These are phyloP conservation scores for Ramularia collo-cygni DNA, from an alignment of 2,329 filamentous ascomycete species.

Conservation along the genomic window DNA sequence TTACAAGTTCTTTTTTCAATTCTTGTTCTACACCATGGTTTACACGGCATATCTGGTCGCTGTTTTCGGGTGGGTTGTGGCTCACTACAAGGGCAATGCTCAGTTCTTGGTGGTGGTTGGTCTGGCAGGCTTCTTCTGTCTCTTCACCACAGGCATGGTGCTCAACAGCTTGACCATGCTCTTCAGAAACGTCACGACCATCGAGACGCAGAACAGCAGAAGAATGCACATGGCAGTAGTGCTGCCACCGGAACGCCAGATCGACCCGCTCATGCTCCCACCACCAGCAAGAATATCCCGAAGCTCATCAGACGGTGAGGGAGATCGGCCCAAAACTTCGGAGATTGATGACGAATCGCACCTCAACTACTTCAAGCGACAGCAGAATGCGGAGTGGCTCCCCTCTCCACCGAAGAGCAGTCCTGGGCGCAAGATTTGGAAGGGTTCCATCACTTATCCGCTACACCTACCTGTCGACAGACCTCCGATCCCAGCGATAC, in stretches of 20 bases:
- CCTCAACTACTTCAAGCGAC: slow-evolving; percentile 24
- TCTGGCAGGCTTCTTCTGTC: slow-evolving; percentile 62
- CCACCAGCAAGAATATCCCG: slow-evolving; percentile 13
- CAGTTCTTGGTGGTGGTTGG: slow-evolving; percentile 62
- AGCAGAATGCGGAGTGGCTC: slow-evolving; percentile 8
- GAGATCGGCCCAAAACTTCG: slow-evolving; percentile 25
- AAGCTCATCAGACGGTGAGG: slow-evolving; percentile 11
- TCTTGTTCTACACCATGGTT: slow-evolving; percentile 64
- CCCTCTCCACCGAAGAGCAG: slow-evolving; percentile 9
- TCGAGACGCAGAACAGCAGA: slow-evolving; percentile 60
- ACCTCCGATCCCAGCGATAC: slow-evolving; percentile 29
- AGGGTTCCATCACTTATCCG: slow-evolving; percentile 53
- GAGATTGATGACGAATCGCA: slow-evolving; percentile 31
- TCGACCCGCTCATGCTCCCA: slow-evolving; percentile 15
- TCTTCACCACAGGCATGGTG: slow-evolving; percentile 78
- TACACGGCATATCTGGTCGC: slow-evolving; percentile 61
- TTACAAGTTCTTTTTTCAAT: slow-evolving; percentile 91
- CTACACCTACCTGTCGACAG: slow-evolving; percentile 32
- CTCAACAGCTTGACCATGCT: slow-evolving; percentile 64
- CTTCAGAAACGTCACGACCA: slow-evolving; percentile 69
- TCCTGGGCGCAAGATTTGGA: slow-evolving; percentile 20
- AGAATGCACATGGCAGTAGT: slow-evolving; percentile 69
- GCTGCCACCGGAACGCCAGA: slow-evolving; percentile 45
- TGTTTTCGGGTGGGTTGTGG: slow-evolving; percentile 57
- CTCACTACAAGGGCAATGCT: slow-evolving; percentile 43